phyloP scores from a whole-genome alignment of 164 flowering plant genomes.

The Chloranthus sessilifolius region DNA sequence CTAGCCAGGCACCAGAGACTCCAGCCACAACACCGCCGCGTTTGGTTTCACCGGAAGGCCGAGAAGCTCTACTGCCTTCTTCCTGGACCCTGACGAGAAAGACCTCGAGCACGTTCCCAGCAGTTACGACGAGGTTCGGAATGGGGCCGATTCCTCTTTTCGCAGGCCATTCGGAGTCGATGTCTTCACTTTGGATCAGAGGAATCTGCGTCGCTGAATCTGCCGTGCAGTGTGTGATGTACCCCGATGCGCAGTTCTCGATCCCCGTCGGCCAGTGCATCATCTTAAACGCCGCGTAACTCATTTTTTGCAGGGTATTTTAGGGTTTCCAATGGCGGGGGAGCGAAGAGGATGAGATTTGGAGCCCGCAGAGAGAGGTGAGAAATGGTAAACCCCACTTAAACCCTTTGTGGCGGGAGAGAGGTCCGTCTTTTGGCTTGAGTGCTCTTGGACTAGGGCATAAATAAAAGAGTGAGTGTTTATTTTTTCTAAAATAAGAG shows the following conservation, averaged over 20 bases:
- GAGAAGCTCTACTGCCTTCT: conserved; percentile 34
- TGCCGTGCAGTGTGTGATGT: conserved; percentile 63
- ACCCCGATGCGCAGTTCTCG: conserved; percentile 87
- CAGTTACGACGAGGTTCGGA: conserved; percentile 78
- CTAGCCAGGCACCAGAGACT: conserved; percentile 76
- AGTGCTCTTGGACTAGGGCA: too few species aligned
- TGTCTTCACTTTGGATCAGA: conserved; percentile 43
- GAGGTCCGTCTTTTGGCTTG: too few species aligned
- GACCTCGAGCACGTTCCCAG: conserved; percentile 78
- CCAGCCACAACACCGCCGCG: conserved; percentile 84
- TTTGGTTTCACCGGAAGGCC: conserved; percentile 27
- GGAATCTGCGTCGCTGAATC: conserved; percentile 45
- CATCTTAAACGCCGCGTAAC: conserved; percentile 90
- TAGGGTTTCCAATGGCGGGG: neutral
- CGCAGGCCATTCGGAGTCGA: conserved; percentile 62
- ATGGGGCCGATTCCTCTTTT: conserved; percentile 54
- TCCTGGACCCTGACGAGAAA: conserved; percentile 67
- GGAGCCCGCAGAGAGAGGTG: too few species aligned
- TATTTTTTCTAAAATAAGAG: too few species aligned
- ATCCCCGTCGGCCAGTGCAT: conserved; percentile 95
- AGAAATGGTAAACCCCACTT: conserved; percentile 1
- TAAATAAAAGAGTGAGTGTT: too few species aligned
- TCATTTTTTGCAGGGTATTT: conserved; percentile 35
- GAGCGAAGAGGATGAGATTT: neutral
- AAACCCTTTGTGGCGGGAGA: conserved; percentile 10